Percentiles rank a stretch among this genome's conserved stretches.
Conservation (phyloP, 441 rosid genomes). For the Pelargonium myrrhifolium region DNA sequence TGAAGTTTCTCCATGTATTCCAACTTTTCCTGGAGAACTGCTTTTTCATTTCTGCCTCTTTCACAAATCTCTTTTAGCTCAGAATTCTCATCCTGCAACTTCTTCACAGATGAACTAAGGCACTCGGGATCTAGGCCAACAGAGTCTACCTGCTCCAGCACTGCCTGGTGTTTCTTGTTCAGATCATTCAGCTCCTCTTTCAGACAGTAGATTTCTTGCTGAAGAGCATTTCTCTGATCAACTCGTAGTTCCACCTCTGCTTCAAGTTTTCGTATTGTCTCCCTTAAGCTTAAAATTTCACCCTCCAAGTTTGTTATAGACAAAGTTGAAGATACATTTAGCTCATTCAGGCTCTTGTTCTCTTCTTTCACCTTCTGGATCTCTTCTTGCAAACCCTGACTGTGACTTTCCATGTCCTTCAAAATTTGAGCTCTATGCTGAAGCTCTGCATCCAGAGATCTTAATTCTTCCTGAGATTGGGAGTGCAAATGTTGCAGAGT, state of each 20-base stretch:
- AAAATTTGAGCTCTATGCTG: constrained; percentile 50
- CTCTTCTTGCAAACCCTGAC: constrained; percentile 50
- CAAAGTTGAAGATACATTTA: constrained; percentile 62
- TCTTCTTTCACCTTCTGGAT: constrained; percentile 48
- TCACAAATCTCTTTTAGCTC: constrained; percentile 45
- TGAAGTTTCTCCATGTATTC: constrained; percentile 65
- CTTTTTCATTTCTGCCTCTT: constrained; percentile 49
- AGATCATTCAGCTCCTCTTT: constrained; percentile 76
- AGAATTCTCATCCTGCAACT: constrained; percentile 53
- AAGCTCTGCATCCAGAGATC: constrained; percentile 54
- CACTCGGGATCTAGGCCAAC: constrained; percentile 50
- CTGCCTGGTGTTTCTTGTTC: constrained; percentile 50
- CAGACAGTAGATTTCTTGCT: constrained; percentile 91
- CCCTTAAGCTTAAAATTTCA: constrained; percentile 58
- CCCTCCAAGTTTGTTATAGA: constrained; percentile 60
- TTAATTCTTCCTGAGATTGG: constrained; percentile 89
- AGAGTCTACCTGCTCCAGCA: constrained; percentile 65
- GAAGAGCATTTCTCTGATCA: constrained; percentile 84
- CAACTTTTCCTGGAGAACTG: constrained; percentile 48
- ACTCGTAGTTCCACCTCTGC: constrained; percentile 73
- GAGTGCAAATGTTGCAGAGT: constrained; percentile 85
- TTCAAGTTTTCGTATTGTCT: constrained; percentile 71
- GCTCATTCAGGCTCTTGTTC: constrained; percentile 52
- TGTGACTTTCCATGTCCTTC: constrained; percentile 59
- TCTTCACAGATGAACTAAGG: constrained; percentile 58